Percentiles rank a stretch among this genome's conserved stretches.
Evolutionary conservation across 164 flowering plant species (phyloP).

Genomic region (Sextonia rubra): DNA sequence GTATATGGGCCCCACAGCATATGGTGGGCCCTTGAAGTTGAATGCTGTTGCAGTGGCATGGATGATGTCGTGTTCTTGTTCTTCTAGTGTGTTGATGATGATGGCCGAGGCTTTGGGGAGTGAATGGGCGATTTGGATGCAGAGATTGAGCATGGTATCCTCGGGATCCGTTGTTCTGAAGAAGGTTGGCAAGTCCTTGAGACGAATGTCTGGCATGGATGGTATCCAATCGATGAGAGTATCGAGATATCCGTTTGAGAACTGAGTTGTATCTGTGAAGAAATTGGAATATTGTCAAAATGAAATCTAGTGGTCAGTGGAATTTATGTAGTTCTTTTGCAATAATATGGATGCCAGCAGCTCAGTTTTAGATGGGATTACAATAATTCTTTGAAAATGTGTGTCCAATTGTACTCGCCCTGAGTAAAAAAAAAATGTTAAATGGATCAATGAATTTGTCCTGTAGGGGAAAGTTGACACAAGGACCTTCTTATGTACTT

Average conservation of each 20-base stretch:
- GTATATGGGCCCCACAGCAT: slow-evolving; percentile 10
- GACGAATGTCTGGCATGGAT: slow-evolving; percentile 31
- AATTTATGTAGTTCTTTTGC: too few relatives aligned
- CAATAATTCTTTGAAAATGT: too few relatives aligned
- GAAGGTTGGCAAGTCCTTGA: slow-evolving; percentile 34
- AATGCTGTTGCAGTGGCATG: not conserved
- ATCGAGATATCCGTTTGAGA: slow-evolving; percentile 34
- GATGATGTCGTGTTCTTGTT: slow-evolving; percentile 4
- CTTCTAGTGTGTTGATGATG: slow-evolving; percentile 16
- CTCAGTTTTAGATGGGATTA: too few relatives aligned
- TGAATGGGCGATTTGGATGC: not conserved
- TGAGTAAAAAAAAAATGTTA: too few relatives aligned
- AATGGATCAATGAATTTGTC: too few relatives aligned
- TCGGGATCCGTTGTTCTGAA: slow-evolving; percentile 24
- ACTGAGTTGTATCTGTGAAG: slow-evolving; percentile 25
- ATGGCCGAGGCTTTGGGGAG: not conserved
- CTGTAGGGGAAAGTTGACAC: too few relatives aligned
- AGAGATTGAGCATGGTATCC: slow-evolving; percentile 22
- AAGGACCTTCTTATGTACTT: too few relatives aligned
- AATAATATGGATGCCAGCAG: too few relatives aligned
- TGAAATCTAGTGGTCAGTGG: too few relatives aligned
- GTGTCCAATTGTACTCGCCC: too few relatives aligned
- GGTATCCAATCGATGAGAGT: slow-evolving; percentile 33
- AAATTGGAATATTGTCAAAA: too few relatives aligned
- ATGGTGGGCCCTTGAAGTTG: not conserved